Base-by-base conservation (phyloP, 768 basidiomycete genomes). In the Symmetrospora coprosmae region DNA sequence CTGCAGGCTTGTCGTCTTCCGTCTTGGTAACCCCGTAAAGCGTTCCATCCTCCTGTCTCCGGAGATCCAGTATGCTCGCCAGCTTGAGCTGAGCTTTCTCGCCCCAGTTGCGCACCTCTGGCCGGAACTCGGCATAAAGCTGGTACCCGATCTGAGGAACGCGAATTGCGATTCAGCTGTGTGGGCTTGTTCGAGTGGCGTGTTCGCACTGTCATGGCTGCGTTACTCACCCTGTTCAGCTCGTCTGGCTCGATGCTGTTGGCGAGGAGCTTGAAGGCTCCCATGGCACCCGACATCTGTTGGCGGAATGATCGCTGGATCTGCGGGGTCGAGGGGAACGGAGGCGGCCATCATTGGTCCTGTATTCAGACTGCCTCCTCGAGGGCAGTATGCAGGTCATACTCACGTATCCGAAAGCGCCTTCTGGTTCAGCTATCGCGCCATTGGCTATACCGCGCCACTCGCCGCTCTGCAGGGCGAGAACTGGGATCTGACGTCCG, bases 111-210 rank as follows among this genome's bases (percentile, higher is more conserved):
- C 81, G 81, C 0, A 82, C 82, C 13, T 77, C 76, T 9, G 91
- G 91, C 60, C 91, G 82, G 72, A 96, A 94, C 17, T 86, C 83
- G 25, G 81, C 79, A 70, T 96, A 97, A 40, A 97, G 75, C 19
- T 77, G 73, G 75, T 85, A 90, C 8, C 84, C 92, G 58, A 77
- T 74, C 46, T 69, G 70, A 67, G 83, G 84, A 19, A 87, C 11
- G n/a, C 37, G 11, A n/a, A 38, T n/a, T 9, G 37, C 37, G 21
- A 28, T 45, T 4, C 13, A 19, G 55, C 11, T 8, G 31, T 30
- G 23, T 9, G 48, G 6, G 31, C 2, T 39, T 0, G 43, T 14
- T 3, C 23, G 34, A 33, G 45, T 4, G 28, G 31, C 8, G n/a
- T 13, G 25, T 5, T 23, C 25, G n/a, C 43, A 11, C 43, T 13